Conservation (phyloP, 371 early-diverging fungal genomes). For the Mortierella sp. region DNA sequence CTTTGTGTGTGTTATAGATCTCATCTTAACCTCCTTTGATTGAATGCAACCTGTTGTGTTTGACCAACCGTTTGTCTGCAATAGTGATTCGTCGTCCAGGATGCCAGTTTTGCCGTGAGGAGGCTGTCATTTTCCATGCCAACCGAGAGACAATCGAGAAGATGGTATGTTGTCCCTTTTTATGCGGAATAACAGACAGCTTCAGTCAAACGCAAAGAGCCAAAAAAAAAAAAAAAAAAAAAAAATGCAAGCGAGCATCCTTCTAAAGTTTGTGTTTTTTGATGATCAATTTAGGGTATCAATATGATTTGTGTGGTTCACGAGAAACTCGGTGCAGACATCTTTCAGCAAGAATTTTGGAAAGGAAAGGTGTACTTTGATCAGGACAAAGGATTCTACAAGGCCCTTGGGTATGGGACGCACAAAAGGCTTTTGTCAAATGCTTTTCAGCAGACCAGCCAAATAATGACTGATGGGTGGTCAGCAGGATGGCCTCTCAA, state of each 20-base stretch:
- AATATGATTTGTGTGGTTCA: conserved; percentile 59
- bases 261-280: too few species aligned
- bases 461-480: too few species aligned
- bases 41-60: too few species aligned
- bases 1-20: background rate
- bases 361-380: conserved; percentile 54
- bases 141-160: conserved; percentile 41
- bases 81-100: conserved; percentile 56
- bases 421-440: background rate
- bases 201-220: too few species aligned
- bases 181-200: too few species aligned
- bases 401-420: conserved; percentile 46
- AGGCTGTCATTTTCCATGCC: conserved; percentile 49
- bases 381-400: conserved; percentile 54
- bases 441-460: background rate
- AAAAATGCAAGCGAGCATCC: too few species aligned
- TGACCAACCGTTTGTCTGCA: background rate
- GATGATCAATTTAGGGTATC: conserved; percentile 24
- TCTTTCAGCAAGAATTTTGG: conserved; percentile 56
- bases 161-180: conserved; percentile 20
- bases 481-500: too few species aligned
- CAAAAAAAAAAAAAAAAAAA: too few species aligned
- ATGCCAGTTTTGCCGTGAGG: conserved; percentile 61
- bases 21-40: too few species aligned
- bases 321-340: conserved; percentile 55